Evolutionary conservation across 345 rosid genomes (phyloP).

Genomic region (Aquilaria malaccensis): DNA sequence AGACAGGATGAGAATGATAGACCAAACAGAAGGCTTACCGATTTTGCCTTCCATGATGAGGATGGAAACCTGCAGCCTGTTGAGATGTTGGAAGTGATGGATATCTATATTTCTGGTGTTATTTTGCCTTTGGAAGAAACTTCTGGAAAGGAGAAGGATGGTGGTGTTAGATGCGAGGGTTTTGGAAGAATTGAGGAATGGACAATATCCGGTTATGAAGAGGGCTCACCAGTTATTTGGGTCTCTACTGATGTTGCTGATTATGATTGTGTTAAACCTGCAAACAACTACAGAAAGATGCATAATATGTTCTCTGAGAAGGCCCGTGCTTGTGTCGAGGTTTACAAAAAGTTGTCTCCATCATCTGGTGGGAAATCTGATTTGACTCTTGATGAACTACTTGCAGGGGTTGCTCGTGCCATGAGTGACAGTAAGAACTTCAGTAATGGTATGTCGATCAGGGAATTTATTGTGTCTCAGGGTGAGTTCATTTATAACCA

Average conservation of each 20-base stretch:
- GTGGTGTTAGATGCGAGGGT: slow-evolving; percentile 39
- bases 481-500: slow-evolving; percentile 69
- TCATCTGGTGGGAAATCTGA: slow-evolving; percentile 52
- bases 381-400: slow-evolving; percentile 55
- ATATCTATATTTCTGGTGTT: slow-evolving; percentile 46
- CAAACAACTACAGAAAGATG: slow-evolving; percentile 36
- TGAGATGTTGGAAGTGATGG: slow-evolving; percentile 52
- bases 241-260: slow-evolving; percentile 52
- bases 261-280: slow-evolving; percentile 53
- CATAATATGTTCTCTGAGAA: slow-evolving; percentile 47
- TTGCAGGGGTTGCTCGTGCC: slow-evolving; percentile 50
- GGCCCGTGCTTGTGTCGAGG: slow-evolving; percentile 52
- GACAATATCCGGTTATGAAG: slow-evolving; percentile 68
- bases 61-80: slow-evolving; percentile 33
- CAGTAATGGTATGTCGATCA: slow-evolving; percentile 30
- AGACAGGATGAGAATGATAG: slow-evolving; percentile 23
- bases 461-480: slow-evolving; percentile 50
- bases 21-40: slow-evolving; percentile 47
- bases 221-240: slow-evolving; percentile 59
- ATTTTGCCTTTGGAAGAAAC: slow-evolving; percentile 40
- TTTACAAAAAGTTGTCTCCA: slow-evolving; percentile 49
- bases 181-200: slow-evolving; percentile 52
- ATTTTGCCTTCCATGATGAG: slow-evolving; percentile 41
- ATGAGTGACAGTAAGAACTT: slow-evolving; percentile 47
- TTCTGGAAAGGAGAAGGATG: slow-evolving; percentile 32